Conservation (phyloP, 2,329 filamentous ascomycete genomes). For the Macroventuria anomochaeta region DNA sequence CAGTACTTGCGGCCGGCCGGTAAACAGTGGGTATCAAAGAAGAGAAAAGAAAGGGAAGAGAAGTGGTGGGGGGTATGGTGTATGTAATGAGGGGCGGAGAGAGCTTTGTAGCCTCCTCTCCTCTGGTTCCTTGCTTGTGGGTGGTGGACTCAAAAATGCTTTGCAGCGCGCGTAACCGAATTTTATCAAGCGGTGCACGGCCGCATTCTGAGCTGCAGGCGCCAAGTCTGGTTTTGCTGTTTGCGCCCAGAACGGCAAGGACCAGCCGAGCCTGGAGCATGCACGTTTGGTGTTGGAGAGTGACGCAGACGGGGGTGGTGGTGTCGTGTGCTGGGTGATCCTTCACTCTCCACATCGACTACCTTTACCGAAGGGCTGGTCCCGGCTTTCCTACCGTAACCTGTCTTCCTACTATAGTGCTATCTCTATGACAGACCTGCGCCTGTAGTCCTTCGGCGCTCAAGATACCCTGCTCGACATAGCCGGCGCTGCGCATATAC, state of each 20-base stretch:
- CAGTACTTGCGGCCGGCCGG: conserved; percentile 58
- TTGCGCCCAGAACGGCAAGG: conserved; percentile 20
- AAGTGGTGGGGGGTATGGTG: conserved; percentile 46
- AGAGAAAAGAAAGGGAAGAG: conserved; percentile 57
- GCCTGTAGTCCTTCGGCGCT: conserved; percentile 12
- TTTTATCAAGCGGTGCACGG: conserved; percentile 5
- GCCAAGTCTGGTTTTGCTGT: conserved; percentile 7
- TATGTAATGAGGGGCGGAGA: conserved; percentile 38
- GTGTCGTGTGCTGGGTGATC: conserved; percentile 13
- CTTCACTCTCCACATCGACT: conserved; percentile 17
- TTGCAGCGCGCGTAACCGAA: conserved; percentile 7
- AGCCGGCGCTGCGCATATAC: conserved; percentile 10
- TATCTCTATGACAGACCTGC: conserved; percentile 8
- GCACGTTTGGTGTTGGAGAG: conserved; percentile 12
- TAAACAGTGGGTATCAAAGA: conserved; percentile 60
- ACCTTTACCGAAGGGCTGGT: conserved; percentile 26
- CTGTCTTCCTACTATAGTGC: conserved; percentile 7
- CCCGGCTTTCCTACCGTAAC: conserved; percentile 19
- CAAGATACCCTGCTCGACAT: conserved; percentile 25
- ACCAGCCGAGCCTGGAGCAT: conserved; percentile 12
- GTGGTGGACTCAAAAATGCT: conserved; percentile 20
- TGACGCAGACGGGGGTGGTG: conserved; percentile 10
- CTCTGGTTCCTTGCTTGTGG: conserved; percentile 25
- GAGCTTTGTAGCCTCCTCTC: conserved; percentile 43
- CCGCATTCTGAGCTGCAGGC: neutral